phyloP scores from a whole-genome alignment of 306 rosid species.

The Ziziphus jujuba region DNA sequence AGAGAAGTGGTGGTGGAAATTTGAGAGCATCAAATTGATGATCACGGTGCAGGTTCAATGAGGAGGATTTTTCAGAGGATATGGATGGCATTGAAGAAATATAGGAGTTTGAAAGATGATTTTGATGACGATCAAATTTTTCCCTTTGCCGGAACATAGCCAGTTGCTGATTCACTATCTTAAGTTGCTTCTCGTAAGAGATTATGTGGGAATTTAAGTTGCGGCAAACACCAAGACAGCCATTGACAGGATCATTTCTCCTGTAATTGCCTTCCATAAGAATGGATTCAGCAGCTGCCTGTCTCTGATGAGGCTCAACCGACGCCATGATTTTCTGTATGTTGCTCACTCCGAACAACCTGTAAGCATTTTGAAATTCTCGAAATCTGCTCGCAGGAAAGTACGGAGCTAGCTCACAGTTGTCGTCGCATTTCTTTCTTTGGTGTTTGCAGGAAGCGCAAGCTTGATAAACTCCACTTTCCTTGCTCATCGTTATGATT shows the following conservation, averaged over 20 bases:
- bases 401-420: slow-evolving; percentile 26
- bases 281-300: slow-evolving; percentile 21
- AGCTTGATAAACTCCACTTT: not conserved
- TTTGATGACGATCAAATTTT: too few relatives aligned
- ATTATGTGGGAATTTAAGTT: not conserved
- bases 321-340: slow-evolving; percentile 10
- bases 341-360: slow-evolving; percentile 27
- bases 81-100: too few relatives aligned
- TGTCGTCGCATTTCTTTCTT: slow-evolving; percentile 23
- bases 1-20: not conserved
- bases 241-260: slow-evolving; percentile 20
- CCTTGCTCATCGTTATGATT: not conserved
- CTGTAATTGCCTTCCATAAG: slow-evolving; percentile 16
- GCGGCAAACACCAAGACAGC: slow-evolving; percentile 14
- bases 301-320: slow-evolving; percentile 3
- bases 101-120: not conserved
- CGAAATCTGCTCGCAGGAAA: slow-evolving; percentile 6
- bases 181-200: not conserved
- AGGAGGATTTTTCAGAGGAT: too few relatives aligned
- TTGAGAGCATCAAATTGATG: slow-evolving; percentile 2
- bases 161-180: slow-evolving; percentile 7
- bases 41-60: not conserved
- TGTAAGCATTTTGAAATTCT: slow-evolving; percentile 23
- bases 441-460: slow-evolving; percentile 33
- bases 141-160: not conserved